Percentiles rank a stretch among this genome's conserved stretches.
These are phyloP conservation scores for Tylopilus sp. DNA, from an alignment of 1,284 basidiomycete species.

Conservation along the genomic window DNA sequence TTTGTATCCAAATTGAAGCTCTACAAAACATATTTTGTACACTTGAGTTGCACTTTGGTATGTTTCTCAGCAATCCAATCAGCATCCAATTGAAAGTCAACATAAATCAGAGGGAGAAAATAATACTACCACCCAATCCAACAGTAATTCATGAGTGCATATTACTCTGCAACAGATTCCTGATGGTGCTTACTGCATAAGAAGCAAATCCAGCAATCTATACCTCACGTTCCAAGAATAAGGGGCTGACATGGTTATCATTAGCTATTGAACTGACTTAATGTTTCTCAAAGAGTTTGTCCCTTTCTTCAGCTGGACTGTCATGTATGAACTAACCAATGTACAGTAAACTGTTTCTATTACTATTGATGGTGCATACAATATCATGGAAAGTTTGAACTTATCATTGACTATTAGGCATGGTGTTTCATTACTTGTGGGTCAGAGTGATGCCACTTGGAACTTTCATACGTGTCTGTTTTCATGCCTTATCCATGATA, in stretches of 20 bases:
- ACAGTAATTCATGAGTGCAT: neutral
- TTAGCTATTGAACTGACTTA: neutral
- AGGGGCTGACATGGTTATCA: neutral
- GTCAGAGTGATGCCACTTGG: neutral
- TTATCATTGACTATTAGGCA: neutral
- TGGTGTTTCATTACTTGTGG: neutral
- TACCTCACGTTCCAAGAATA: neutral
- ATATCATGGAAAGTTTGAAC: neutral
- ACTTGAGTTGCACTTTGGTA: neutral
- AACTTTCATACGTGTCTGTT: neutral
- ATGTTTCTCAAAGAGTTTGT: neutral
- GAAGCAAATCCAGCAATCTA: neutral
- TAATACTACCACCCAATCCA: neutral
- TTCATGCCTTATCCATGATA: neutral
- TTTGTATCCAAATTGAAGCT: no score
- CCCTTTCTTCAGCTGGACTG: neutral
- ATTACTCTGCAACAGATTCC: neutral
- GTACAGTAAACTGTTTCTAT: neutral
- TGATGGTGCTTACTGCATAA: neutral
- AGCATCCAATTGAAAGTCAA: neutral
- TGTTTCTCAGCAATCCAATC: neutral
- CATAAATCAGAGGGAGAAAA: neutral
- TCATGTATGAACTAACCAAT: neutral
- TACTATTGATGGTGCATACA: neutral
- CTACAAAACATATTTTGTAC: no score